Conservation (phyloP, 345 rosid genomes). For the Populus alba region DNA sequence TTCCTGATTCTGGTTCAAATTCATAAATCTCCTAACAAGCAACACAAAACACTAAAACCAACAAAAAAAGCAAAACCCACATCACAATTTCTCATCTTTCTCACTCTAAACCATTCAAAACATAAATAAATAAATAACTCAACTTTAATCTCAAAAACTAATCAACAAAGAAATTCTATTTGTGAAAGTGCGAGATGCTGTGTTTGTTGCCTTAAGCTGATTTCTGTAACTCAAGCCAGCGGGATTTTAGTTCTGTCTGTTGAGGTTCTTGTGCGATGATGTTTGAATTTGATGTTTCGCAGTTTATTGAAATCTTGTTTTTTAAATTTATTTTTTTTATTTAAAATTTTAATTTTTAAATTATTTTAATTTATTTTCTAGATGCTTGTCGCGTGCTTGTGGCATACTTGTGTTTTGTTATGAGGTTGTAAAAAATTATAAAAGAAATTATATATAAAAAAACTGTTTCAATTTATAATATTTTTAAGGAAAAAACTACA, state of each 20-base stretch:
- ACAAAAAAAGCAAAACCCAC: background rate
- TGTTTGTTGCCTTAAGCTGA: background rate
- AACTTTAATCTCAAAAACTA: too few relatives aligned
- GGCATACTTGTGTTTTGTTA: too few relatives aligned
- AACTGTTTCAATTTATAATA: too few relatives aligned
- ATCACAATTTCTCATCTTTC: background rate
- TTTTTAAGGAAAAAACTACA: too few relatives aligned
- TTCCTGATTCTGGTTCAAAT: background rate
- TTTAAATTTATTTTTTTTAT: too few relatives aligned
- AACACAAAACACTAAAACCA: too few relatives aligned
- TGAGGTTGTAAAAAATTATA: too few relatives aligned
- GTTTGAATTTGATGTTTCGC: background rate
- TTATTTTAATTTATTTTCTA: too few relatives aligned
- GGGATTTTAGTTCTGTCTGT: background rate
- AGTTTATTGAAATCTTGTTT: too few relatives aligned
- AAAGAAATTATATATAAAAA: too few relatives aligned
- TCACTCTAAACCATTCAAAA: background rate
- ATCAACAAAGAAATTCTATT: background rate
- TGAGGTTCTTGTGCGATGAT: background rate
- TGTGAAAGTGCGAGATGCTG: background rate
- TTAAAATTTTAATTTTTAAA: too few relatives aligned
- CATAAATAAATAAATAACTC: background rate
- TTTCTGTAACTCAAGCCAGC: background rate
- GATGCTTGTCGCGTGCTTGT: too few relatives aligned
- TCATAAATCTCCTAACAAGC: background rate